A percentile compares a stretch with the other conserved stretches of the same genome.
Conservation (phyloP, 805 yeast species). For the Kazachstania viticola region DNA sequence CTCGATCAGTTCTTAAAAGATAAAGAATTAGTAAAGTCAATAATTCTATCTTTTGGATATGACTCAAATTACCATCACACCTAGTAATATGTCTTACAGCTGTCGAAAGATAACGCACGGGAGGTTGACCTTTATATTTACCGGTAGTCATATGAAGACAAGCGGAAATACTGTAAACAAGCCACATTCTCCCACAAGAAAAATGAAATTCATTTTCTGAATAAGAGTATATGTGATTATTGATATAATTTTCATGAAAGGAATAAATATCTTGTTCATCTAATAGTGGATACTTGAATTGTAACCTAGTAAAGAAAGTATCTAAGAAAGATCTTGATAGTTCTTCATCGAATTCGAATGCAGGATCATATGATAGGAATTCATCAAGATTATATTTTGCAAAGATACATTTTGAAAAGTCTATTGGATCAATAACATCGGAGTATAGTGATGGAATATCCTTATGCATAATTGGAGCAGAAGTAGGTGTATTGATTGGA, state of each 20-base stretch:
- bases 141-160: constrained; percentile 45
- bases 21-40: constrained; percentile 42
- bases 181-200: constrained; percentile 44
- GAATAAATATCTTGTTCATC: constrained; percentile 40
- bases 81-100: constrained; percentile 46
- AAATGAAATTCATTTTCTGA: constrained; percentile 34
- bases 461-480: too few relatives aligned
- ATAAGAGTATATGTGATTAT: constrained; percentile 29
- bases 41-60: constrained; percentile 40
- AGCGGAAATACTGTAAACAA: constrained; percentile 41
- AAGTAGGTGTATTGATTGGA: background rate
- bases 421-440: constrained; percentile 28
- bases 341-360: constrained; percentile 39
- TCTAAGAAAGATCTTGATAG: constrained; percentile 40
- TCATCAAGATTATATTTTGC: constrained; percentile 38
- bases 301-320: constrained; percentile 44
- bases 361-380: constrained; percentile 37
- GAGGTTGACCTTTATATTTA: constrained; percentile 42
- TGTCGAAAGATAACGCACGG: constrained; percentile 45
- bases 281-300: constrained; percentile 45
- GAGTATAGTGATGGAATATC: constrained; percentile 15
- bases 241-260: constrained; percentile 39
- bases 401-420: constrained; percentile 31
- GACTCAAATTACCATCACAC: constrained; percentile 30
- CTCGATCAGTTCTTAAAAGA: constrained; percentile 49